phyloP scores from a whole-genome alignment of 2,329 filamentous ascomycete species.

The Chalaropsis thielavioides region DNA sequence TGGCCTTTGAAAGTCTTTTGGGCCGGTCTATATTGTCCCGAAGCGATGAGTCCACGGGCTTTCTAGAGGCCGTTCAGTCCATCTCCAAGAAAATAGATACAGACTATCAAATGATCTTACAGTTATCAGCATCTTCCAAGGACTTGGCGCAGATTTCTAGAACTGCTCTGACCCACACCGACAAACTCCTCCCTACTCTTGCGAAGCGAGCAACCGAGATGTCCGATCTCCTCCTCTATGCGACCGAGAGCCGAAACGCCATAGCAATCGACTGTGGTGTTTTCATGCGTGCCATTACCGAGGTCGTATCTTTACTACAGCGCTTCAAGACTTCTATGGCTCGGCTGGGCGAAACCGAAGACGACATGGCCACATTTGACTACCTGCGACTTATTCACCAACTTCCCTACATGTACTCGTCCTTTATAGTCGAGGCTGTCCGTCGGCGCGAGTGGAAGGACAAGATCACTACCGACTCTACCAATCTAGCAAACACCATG shows the following conservation, averaged over 20 bases:
- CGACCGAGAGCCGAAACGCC: conserved; percentile 51
- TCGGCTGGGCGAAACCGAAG: conserved; percentile 54
- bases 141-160: conserved; percentile 49
- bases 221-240: conserved; percentile 44
- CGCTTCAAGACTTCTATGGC: conserved; percentile 50
- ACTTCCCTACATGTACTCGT: conserved; percentile 79
- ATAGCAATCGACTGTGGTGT: conserved; percentile 50
- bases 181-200: conserved; percentile 44
- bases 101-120: conserved; percentile 66
- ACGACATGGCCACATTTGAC: conserved; percentile 68
- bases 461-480: conserved; percentile 76
- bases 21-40: conserved; percentile 42
- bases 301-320: conserved; percentile 33
- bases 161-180: conserved; percentile 48
- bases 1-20: conserved; percentile 47
- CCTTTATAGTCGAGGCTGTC: conserved; percentile 72
- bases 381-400: conserved; percentile 66
- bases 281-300: conserved; percentile 71
- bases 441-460: conserved; percentile 81
- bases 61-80: conserved; percentile 74
- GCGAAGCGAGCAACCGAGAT: conserved; percentile 44
- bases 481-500: conserved; percentile 82
- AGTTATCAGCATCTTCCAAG: conserved; percentile 48
- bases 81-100: conserved; percentile 74
- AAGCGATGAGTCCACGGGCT: conserved; percentile 47